Conservation (phyloP, 371 early-diverging fungal species). For the Funneliformis caledonium region DNA sequence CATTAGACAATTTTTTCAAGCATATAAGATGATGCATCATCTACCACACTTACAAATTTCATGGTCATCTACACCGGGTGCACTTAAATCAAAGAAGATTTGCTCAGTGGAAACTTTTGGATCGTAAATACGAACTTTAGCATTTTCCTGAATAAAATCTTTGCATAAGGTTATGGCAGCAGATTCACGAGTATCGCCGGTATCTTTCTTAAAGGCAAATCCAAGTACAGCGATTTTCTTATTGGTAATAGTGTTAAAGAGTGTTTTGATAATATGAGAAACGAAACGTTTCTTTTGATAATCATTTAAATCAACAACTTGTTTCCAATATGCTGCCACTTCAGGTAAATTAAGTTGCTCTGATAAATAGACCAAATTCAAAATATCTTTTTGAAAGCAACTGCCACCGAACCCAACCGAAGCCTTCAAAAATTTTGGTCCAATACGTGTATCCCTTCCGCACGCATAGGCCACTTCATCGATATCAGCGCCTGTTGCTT, state of each 20-base stretch:
- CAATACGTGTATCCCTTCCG: constrained; percentile 89
- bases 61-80: constrained; percentile 70
- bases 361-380: constrained; percentile 89
- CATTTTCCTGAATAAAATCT: constrained; percentile 82
- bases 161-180: constrained; percentile 88
- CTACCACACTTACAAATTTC: constrained; percentile 47
- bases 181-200: constrained; percentile 94
- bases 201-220: constrained; percentile 96
- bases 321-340: constrained; percentile 94
- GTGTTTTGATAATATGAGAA: constrained; percentile 62
- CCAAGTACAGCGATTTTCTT: constrained; percentile 87
- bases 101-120: constrained; percentile 88
- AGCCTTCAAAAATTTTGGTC: constrained; percentile 91
- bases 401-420: constrained; percentile 95
- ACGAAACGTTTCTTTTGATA: constrained; percentile 92
- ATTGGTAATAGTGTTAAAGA: constrained; percentile 87
- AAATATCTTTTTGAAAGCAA: constrained; percentile 96
- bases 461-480: constrained; percentile 93
- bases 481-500: constrained; percentile 95
- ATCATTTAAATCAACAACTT: constrained; percentile 91
- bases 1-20: neutral
- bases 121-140: constrained; percentile 85
- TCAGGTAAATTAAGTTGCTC: constrained; percentile 85
- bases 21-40: neutral
- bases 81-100: constrained; percentile 79